Conservation (phyloP, 192 early-diverging fungal genomes). For the Umbelopsis isabellina region DNA sequence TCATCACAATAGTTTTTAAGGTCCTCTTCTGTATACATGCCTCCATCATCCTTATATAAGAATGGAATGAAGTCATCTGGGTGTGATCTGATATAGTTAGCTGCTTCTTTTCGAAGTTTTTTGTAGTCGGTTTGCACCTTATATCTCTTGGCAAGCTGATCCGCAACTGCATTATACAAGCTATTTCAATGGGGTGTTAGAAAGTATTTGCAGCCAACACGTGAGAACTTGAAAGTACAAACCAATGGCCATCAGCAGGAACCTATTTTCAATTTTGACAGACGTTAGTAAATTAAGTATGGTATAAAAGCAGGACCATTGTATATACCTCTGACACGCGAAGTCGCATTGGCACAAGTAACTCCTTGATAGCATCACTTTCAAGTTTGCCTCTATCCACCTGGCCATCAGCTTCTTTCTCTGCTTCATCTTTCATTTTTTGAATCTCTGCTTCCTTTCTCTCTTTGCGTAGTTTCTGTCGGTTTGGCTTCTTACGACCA, state of each 20-base stretch:
- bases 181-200: conserved; percentile 22
- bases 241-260: conserved; percentile 91
- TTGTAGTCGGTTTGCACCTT: conserved; percentile 54
- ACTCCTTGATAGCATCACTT: conserved; percentile 61
- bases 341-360: conserved; percentile 61
- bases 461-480: conserved; percentile 57
- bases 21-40: conserved; percentile 70
- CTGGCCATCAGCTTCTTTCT: conserved; percentile 71
- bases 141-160: conserved; percentile 71
- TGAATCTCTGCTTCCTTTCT: conserved; percentile 73
- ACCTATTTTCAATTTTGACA: conserved; percentile 48
- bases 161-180: conserved; percentile 87
- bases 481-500: conserved; percentile 54
- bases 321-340: conserved; percentile 58
- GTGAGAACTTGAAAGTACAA: conserved; percentile 17
- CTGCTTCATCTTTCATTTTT: conserved; percentile 73
- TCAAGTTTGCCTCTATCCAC: conserved; percentile 81
- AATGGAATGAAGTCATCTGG: conserved; percentile 93
- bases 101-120: conserved; percentile 72
- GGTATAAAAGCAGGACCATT: neutral
- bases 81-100: conserved; percentile 79
- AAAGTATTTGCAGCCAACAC: neutral
- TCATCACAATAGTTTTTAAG: conserved; percentile 78
- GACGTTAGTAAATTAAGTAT: neutral
- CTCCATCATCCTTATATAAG: conserved; percentile 78